A percentile compares a stretch with the other conserved stretches of the same genome.
Evolutionary conservation across 805 yeast genomes (phyloP).

Genomic region (Hemisphaericaspora nanyangensis): DNA sequence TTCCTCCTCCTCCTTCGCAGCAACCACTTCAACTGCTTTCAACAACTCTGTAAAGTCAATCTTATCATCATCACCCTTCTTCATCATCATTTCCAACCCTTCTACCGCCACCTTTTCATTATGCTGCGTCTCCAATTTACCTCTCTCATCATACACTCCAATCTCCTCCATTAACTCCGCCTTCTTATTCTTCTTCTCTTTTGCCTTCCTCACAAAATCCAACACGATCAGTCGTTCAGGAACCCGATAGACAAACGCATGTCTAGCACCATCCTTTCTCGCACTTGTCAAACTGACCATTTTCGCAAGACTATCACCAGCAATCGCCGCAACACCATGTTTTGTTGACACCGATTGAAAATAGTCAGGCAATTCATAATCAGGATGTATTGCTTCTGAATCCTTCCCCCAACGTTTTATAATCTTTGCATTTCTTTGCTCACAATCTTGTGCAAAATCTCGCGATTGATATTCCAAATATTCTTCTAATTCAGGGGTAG

Average conservation of each 20-base stretch:
- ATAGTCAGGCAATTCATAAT: slow-evolving; percentile 26
- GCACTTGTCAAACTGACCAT: slow-evolving; percentile 18
- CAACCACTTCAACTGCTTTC: slow-evolving; percentile 20
- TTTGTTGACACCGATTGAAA: slow-evolving; percentile 21
- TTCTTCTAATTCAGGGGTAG: slow-evolving; percentile 18
- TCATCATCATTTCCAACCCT: slow-evolving; percentile 27
- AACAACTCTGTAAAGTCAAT: slow-evolving; percentile 49
- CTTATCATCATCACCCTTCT: slow-evolving; percentile 23
- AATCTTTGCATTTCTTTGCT: not conserved
- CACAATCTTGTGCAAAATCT: slow-evolving; percentile 15
- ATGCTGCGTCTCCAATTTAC: slow-evolving; percentile 13
- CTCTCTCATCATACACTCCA: slow-evolving; percentile 20
- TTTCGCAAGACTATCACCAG: slow-evolving; percentile 13
- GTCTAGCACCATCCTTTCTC: slow-evolving; percentile 13
- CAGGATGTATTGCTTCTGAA: slow-evolving; percentile 17
- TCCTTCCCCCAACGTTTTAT: slow-evolving; percentile 10
- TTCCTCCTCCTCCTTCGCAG: slow-evolving; percentile 18
- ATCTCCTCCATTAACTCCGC: slow-evolving; percentile 21
- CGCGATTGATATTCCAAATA: slow-evolving; percentile 25
- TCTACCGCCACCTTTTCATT: slow-evolving; percentile 19
- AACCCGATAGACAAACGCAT: slow-evolving; percentile 54
- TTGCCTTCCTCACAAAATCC: slow-evolving; percentile 61
- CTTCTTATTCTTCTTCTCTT: slow-evolving; percentile 25
- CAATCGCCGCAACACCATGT: slow-evolving; percentile 18
- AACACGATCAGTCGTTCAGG: slow-evolving; percentile 66